Evolutionary conservation across 2,329 filamentous ascomycete species (phyloP).

Genomic region (Myrmaecium sp.): DNA sequence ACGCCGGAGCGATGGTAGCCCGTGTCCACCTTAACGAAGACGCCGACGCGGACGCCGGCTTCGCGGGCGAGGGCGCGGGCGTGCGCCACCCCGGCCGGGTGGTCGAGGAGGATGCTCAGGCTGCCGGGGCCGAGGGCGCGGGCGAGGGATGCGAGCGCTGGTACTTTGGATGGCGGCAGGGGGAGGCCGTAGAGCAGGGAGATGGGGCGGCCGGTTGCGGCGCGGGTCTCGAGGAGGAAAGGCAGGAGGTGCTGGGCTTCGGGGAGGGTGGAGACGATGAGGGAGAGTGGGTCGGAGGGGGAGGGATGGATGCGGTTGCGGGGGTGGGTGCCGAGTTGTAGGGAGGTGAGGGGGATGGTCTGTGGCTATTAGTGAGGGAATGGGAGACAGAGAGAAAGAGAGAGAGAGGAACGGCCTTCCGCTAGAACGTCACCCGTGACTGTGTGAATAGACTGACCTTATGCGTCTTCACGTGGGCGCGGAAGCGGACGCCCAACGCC

Average conservation of each 20-base stretch:
- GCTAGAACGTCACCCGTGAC: constrained; percentile 9
- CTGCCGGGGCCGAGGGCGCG: constrained; percentile 36
- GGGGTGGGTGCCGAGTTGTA: too few relatives aligned
- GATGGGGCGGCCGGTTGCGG: too few relatives aligned
- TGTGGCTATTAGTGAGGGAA: too few relatives aligned
- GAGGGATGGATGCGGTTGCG: too few relatives aligned
- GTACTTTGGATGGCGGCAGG: constrained; percentile 41
- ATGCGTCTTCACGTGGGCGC: constrained; percentile 71
- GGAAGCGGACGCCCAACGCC: constrained; percentile 45
- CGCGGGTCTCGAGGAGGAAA: constrained; percentile 42
- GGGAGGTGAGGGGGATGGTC: constrained; percentile 47
- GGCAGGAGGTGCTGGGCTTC: constrained; percentile 53
- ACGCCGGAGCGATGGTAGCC: constrained; percentile 57
- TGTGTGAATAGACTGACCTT: constrained; percentile 36
- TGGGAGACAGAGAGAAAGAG: too few relatives aligned
- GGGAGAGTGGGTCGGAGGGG: constrained; percentile 40
- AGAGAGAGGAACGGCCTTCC: too few relatives aligned
- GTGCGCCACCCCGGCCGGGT: constrained; percentile 33
- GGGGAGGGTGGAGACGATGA: constrained; percentile 58
- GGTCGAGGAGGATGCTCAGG: constrained; percentile 53
- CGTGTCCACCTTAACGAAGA: constrained; percentile 62
- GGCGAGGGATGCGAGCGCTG: constrained; percentile 42
- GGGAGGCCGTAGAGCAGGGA: constrained; percentile 64
- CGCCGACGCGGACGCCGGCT: constrained; percentile 19
- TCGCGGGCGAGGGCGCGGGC: constrained; percentile 27